Percentiles rank a stretch among this genome's conserved stretches.
These are phyloP conservation scores for Tarenaya hassleriana DNA, from an alignment of 345 rosid species.

Conservation along the genomic window DNA sequence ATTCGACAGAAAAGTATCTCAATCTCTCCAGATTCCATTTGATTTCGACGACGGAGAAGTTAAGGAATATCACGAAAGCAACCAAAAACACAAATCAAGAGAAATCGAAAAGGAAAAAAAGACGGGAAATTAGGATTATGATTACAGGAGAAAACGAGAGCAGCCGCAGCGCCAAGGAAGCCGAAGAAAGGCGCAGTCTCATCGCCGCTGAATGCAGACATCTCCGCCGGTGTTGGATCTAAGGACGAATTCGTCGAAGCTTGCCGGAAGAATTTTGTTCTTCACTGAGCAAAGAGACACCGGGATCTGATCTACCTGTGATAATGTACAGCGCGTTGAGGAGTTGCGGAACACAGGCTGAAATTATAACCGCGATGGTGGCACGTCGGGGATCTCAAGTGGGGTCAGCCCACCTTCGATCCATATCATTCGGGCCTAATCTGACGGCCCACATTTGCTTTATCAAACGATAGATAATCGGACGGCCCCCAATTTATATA, in stretches of 20 bases:
- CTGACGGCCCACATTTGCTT: too few relatives aligned
- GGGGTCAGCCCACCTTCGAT: too few relatives aligned
- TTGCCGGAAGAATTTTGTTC: neutral
- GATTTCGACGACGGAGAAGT: neutral
- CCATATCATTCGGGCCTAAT: too few relatives aligned
- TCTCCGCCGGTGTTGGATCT: conserved; percentile 31
- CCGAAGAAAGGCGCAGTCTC: too few relatives aligned
- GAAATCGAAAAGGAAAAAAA: neutral
- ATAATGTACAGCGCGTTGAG: conserved; percentile 18
- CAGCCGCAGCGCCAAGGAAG: too few relatives aligned
- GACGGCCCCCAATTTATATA: too few relatives aligned
- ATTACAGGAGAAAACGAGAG: too few relatives aligned
- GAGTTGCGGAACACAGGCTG: too few relatives aligned
- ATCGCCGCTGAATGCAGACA: too few relatives aligned
- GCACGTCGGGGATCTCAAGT: too few relatives aligned
- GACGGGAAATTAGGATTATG: neutral
- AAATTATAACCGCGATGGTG: too few relatives aligned
- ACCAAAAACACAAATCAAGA: neutral
- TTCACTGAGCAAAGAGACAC: neutral
- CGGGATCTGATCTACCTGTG: neutral
- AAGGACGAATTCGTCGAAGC: conserved; percentile 5
- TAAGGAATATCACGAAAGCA: neutral
- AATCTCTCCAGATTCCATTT: neutral
- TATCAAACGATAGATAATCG: too few relatives aligned
- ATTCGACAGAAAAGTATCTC: neutral